Evolutionary conservation across 2,329 filamentous ascomycete species (phyloP), one percentile per base, ranked within the genome.

Genomic region (Fusarium circinatum): DNA sequence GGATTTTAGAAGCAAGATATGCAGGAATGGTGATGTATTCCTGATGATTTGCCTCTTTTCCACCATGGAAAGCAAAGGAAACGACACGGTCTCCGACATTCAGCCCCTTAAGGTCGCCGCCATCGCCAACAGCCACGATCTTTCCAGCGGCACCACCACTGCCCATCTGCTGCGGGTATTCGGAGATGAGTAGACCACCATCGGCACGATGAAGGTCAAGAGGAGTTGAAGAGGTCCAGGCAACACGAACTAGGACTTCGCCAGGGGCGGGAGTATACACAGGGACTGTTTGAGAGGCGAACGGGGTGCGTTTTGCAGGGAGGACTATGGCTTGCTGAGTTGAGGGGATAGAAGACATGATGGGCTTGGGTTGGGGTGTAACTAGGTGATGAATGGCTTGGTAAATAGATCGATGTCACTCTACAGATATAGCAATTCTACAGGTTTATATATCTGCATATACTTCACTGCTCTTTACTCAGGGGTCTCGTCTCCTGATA

Each of bases 291-390:
- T 90, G 87, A 65, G 92, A 83, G 10, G 81, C 81, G 66, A 92
- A 83, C 0, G 89, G 86, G 6, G 82, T 82, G 62, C 86, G 85
- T 22, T 83, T 80, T 61, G 85, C 85, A 51, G 89, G 86, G 72
- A 93, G 85, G 62, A 90, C 84, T 63, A 90, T 89, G 12, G 89
- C 90, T 77, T 89, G 90, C 83, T 88, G 92, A 15, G 89, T 90
- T 73, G 89, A 87, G 11, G 91, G 92, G 24, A 91, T 83, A 39
- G 79, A 64, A 62, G 65, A 71, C 56, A n/a, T 56, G 39, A 51
- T 10, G 22, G 12, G 26, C 34, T 59, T 38, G 32, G 24, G 20
- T 24, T 47, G 11, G 11, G n/a, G 20, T 60, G 36, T 30, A 34
- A 34, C 32, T 34, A 41, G 24, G 55, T 62, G 48, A n/a, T 26